Percentiles rank a stretch among this genome's conserved stretches.
These are phyloP conservation scores for Crithidia sp. DNA, from an alignment of 208 protist species.

Conservation along the genomic window DNA sequence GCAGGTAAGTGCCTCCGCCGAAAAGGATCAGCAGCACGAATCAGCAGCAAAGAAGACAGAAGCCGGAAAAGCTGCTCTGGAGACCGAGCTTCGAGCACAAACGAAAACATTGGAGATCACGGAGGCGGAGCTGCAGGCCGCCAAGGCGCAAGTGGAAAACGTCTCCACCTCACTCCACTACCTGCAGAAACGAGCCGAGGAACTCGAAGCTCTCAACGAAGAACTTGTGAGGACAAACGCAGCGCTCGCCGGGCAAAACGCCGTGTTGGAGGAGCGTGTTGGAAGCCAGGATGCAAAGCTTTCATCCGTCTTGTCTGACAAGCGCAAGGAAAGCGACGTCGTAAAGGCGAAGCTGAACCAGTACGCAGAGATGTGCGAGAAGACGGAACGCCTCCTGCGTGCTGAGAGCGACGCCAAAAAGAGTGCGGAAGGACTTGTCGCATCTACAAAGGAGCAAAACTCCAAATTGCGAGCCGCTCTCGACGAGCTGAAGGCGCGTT, in stretches of 20 bases:
- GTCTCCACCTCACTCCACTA: constrained; percentile 17
- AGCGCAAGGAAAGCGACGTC: constrained; percentile 45
- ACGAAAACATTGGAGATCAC: constrained; percentile 62
- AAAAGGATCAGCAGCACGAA: constrained; percentile 12
- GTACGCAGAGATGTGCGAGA: constrained; percentile 61
- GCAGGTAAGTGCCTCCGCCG: constrained; percentile 23
- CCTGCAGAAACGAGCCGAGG: constrained; percentile 21
- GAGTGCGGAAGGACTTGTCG: constrained; percentile 30
- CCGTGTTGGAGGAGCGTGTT: constrained; percentile 36
- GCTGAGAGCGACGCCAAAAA: constrained; percentile 37
- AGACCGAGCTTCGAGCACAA: constrained; percentile 40
- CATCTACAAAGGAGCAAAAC: constrained; percentile 38
- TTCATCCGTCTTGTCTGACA: constrained; percentile 42
- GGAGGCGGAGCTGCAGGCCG: constrained; percentile 43
- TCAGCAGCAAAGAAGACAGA: background rate
- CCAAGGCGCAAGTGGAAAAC: constrained; percentile 41
- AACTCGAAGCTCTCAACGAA: constrained; percentile 10
- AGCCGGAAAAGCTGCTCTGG: background rate
- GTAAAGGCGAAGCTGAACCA: constrained; percentile 58
- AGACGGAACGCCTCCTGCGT: constrained; percentile 32
- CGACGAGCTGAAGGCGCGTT: constrained; percentile 71
- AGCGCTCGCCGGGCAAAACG: constrained; percentile 6
- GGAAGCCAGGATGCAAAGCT: constrained; percentile 36
- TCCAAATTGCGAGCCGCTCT: constrained; percentile 48
- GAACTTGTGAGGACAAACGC: constrained; percentile 21